Base-by-base conservation (phyloP, 116 monocot species). In the Iris pallida region DNA sequence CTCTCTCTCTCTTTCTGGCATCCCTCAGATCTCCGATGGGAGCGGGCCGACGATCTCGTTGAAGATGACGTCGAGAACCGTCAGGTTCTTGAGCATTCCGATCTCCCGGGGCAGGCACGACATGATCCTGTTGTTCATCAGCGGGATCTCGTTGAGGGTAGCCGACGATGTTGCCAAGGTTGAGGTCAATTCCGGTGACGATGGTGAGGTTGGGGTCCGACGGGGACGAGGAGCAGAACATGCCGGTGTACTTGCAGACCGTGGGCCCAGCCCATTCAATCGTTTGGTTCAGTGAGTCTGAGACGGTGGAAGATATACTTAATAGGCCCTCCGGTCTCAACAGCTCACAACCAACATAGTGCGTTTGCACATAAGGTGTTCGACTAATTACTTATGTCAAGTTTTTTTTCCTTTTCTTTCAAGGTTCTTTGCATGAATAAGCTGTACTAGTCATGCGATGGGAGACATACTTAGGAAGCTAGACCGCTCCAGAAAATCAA, bases 151-250 rank as follows among this genome's bases (percentile, higher is more conserved):
- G 63, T 86, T 86, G 20, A 86, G 60, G 7, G 86, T 86, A 0
- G 14, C 47, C 4, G 82, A 80, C 85, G 57, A 84, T 73, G 73
- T 84, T 80, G 44, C 69, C 84, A 52, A 80, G 84, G 75, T 76
- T 84, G n/a, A 84, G 80, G 65, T 84, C 84, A 70, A 84, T 68
- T 53, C 79, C 76, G 5, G 84, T 80, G 52, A 84, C 84, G 49
- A 84, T 80, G 12, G 13, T 52, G 49, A 80, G 61, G 73, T 59
- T 54, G 1, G 49, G 66, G 65, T 79, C 69, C 4, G 55, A 68
- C 5, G 71, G 79, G 12, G 59, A 16, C 2, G 71, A 68, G 7
- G 83, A 75, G 72, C 83, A 83, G 75, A 52, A 84, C 18, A 84
- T 73, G 64, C 65, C 68, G 7, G 30, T 65, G 73, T 84, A 84